Evolutionary conservation across 768 basidiomycete species (phyloP).

Genomic region (Xerocomellus intermedius): DNA sequence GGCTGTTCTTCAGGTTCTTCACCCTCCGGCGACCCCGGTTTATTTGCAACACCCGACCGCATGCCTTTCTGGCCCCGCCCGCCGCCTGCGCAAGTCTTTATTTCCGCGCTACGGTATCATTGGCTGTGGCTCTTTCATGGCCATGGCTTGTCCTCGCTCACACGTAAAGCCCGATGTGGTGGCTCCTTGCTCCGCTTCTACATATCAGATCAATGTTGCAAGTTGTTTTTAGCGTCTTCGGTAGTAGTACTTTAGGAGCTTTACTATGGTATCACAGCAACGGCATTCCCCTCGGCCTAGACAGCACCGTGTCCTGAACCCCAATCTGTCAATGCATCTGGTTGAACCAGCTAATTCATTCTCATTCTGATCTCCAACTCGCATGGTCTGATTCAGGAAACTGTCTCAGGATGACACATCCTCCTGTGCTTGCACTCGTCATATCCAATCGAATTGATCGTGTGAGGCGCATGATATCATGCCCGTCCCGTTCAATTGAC

Average conservation of each 20-base stretch:
- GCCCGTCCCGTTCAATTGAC: constrained; percentile 8
- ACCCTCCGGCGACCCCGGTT: constrained; percentile 23
- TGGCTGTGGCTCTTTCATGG: constrained; percentile 11
- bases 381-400: constrained; percentile 13
- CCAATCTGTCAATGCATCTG: constrained; percentile 19
- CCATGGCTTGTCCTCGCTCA: constrained; percentile 12
- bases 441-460: not conserved
- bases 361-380: constrained; percentile 13
- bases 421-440: constrained; percentile 3
- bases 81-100: constrained; percentile 17
- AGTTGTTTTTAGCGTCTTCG: constrained; percentile 20
- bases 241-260: constrained; percentile 18
- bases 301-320: constrained; percentile 2
- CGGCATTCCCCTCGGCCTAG: constrained; percentile 18
- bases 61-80: constrained; percentile 21
- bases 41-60: constrained; percentile 26
- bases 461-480: constrained; percentile 9
- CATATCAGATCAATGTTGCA: constrained; percentile 19
- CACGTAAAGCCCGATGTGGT: constrained; percentile 30
- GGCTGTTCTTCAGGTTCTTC: constrained; percentile 15
- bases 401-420: constrained; percentile 23
- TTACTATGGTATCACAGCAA: constrained; percentile 11
- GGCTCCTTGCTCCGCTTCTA: constrained; percentile 11
- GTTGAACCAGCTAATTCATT: constrained; percentile 15
- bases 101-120: constrained; percentile 23